A percentile compares a stretch with the other conserved stretches of the same genome.
Conservation (phyloP, 208 protist genomes). For the Acanthamoeba quina region DNA sequence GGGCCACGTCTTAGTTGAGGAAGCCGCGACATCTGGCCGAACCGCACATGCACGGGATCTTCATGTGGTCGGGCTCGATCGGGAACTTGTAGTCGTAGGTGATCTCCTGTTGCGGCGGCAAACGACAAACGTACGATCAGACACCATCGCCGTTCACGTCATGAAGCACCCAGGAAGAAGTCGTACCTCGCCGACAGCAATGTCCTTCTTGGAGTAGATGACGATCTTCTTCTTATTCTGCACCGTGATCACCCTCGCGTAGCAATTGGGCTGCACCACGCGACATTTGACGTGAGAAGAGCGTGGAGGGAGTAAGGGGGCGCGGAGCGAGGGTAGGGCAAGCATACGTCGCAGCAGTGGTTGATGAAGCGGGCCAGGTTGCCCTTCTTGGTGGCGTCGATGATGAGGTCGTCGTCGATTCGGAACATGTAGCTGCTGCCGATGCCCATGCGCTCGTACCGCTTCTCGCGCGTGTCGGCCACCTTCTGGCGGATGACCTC, state of each 20-base stretch:
- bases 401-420: slow-evolving; percentile 88
- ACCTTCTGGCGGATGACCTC: slow-evolving; percentile 86
- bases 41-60: slow-evolving; percentile 91
- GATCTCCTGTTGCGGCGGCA: slow-evolving; percentile 78
- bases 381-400: slow-evolving; percentile 92
- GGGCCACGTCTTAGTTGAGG: slow-evolving; percentile 90
- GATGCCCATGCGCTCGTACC: slow-evolving; percentile 86
- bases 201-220: slow-evolving; percentile 88
- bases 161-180: neutral
- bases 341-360: slow-evolving; percentile 90
- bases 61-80: slow-evolving; percentile 86
- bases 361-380: slow-evolving; percentile 94
- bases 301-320: no score
- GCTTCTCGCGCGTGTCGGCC: slow-evolving; percentile 87
- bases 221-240: slow-evolving; percentile 87
- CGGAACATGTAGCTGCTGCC: slow-evolving; percentile 91
- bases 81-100: slow-evolving; percentile 93
- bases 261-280: slow-evolving; percentile 88
- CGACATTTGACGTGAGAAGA: no score
- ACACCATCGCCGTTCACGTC: neutral
- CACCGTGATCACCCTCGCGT: slow-evolving; percentile 86
- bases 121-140: neutral
- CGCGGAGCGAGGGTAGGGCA: neutral
- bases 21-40: slow-evolving; percentile 77
- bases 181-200: slow-evolving; percentile 86